Conservation (phyloP, 495 filamentous ascomycete species). For the Oidiodendron maius region DNA sequence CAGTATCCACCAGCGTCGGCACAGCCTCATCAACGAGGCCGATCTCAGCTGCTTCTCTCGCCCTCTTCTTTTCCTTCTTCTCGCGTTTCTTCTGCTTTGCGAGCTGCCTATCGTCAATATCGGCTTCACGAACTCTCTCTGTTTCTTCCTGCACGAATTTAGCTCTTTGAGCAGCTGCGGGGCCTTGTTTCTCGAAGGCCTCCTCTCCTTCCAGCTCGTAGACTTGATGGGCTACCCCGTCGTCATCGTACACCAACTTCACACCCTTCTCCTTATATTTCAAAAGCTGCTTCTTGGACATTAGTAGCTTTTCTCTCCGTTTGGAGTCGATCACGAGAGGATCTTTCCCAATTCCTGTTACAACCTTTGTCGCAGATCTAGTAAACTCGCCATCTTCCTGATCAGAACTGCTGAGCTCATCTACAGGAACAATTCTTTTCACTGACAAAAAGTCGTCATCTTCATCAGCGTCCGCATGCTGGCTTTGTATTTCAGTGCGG, state of each 20-base stretch:
- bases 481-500: slow-evolving; percentile 30
- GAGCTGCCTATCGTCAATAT: slow-evolving; percentile 74
- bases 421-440: slow-evolving; percentile 70
- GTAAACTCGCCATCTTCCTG: slow-evolving; percentile 21
- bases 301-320: slow-evolving; percentile 85
- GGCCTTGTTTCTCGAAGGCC: slow-evolving; percentile 66
- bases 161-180: slow-evolving; percentile 65
- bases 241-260: slow-evolving; percentile 87
- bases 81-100: slow-evolving; percentile 75
- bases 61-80: slow-evolving; percentile 83
- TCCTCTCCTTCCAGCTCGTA: slow-evolving; percentile 86
- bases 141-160: slow-evolving; percentile 71
- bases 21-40: slow-evolving; percentile 31
- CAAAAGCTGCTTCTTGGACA: slow-evolving; percentile 86
- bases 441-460: slow-evolving; percentile 82
- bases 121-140: slow-evolving; percentile 65
- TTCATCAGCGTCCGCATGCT: slow-evolving; percentile 47
- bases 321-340: slow-evolving; percentile 83
- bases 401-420: slow-evolving; percentile 37
- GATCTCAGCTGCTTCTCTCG: slow-evolving; percentile 55
- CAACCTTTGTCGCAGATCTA: slow-evolving; percentile 39
- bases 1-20: slow-evolving; percentile 35
- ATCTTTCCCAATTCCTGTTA: slow-evolving; percentile 48
- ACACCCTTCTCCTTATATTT: slow-evolving; percentile 81
- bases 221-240: slow-evolving; percentile 73